Evolutionary conservation across 768 basidiomycete genomes (phyloP), one percentile per base, ranked within the genome.

Genomic region (Paxillus involutus): DNA sequence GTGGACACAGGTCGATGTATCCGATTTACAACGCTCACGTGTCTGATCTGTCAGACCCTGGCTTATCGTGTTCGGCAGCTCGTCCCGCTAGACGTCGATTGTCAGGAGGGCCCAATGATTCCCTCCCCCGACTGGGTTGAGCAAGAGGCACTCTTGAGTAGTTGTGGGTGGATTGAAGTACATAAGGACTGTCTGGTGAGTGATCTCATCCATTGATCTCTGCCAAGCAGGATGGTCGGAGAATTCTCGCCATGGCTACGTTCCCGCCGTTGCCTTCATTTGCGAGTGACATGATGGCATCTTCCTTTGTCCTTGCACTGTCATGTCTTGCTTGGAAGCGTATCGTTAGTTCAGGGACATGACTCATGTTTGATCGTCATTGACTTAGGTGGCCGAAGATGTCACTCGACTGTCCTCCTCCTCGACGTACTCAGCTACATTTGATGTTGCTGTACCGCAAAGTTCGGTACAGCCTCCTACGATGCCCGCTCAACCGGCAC

Each of bases 61-160:
- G 81, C 80, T 35, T 92, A 92, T 74, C 88, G 89, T 45, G 84
- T 90, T 29, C 72, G 75, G 58, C 87, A 89, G 61, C 70, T 75
- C 30, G 77, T 85, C 48, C 73, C 81, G 39, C 69, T 73, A 45
- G 85, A 86, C 50, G 68, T 82, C 7, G 84, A 86, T 55, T 75
- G 76, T 13, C 79, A 79, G 46, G 85, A 86, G 50, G 84, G 86
- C 8, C 81, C 84, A 3, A 70, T 90, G 14, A 71, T 89, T 46
- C 88, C 89, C 14, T 82, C 82, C 1, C 83, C 86, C 49, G 87
- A 89, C 43, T 91, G 88, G 86, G 83, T 83, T 6, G 89, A 91
- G 71, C 78, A 81, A 47, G 87, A 89, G 63, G 73, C 83, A 47
- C 74, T 91, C 70, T 82, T 82, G 69, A 86, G 84, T 59, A 69